phyloP scores from a whole-genome alignment of 352 stramenopile genomes.

The Chrysophaeum taylorii region DNA sequence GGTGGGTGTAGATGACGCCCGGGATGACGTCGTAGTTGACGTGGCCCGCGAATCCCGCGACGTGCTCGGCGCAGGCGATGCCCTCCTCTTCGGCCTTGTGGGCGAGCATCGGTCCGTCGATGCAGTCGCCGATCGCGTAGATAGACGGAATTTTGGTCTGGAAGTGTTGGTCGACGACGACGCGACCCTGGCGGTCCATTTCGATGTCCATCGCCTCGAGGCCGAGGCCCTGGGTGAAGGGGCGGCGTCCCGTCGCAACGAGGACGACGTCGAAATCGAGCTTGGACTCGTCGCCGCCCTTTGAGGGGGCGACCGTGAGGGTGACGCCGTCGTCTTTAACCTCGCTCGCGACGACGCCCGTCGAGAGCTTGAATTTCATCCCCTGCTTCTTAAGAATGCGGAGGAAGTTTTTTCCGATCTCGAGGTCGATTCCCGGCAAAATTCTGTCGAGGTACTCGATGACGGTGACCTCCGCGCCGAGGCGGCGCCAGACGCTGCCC shows the following conservation, averaged over 20 bases:
- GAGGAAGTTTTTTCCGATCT: constrained; percentile 91
- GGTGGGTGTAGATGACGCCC: constrained; percentile 95
- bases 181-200: constrained; percentile 85
- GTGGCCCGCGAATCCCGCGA: constrained; percentile 89
- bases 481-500: constrained; percentile 90
- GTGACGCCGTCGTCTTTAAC: constrained; percentile 80
- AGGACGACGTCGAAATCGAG: constrained; percentile 66
- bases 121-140: constrained; percentile 94
- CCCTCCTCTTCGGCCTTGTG: constrained; percentile 99
- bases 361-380: constrained; percentile 92
- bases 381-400: constrained; percentile 96
- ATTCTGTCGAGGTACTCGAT: constrained; percentile 95
- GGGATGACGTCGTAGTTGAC: constrained; percentile 99
- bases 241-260: constrained; percentile 78
- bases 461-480: constrained; percentile 88
- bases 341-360: constrained; percentile 79
- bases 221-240: constrained; percentile 86
- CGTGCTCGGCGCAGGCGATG: constrained; percentile 90
- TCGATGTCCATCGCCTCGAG: constrained; percentile 93
- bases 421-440: constrained; percentile 79
- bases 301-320: constrained; percentile 81
- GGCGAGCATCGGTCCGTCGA: constrained; percentile 94
- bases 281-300: constrained; percentile 52
- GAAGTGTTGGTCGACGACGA: constrained; percentile 94
- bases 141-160: constrained; percentile 79